Evolutionary conservation across 805 yeast species (phyloP).

Genomic region (Yarrowia sp.): DNA sequence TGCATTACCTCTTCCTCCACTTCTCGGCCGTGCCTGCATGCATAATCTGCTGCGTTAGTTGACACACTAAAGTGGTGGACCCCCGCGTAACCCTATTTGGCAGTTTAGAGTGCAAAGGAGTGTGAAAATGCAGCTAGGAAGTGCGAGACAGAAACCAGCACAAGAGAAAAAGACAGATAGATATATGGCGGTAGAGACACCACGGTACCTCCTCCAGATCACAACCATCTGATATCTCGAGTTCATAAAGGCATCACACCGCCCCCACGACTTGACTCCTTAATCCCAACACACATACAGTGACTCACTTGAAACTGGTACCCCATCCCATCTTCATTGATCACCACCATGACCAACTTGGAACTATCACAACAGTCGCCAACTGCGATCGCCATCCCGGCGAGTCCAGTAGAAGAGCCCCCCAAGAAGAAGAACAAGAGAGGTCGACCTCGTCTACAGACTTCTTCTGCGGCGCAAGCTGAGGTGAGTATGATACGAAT

Average conservation of each 20-base stretch:
- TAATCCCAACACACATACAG: background rate
- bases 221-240: background rate
- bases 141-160: conserved; percentile 3
- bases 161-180: conserved; percentile 1
- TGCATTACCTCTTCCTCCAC: background rate
- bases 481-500: conserved; percentile 6
- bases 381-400: background rate
- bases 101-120: conserved; percentile 9
- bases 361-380: background rate
- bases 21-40: conserved; percentile 10
- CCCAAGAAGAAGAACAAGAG: conserved; percentile 27
- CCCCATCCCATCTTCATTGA: background rate
- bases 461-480: conserved; percentile 25
- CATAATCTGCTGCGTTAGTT: conserved; percentile 2
- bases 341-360: background rate
- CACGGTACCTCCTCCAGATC: background rate
- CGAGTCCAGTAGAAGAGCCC: background rate
- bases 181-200: conserved; percentile 12
- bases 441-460: conserved; percentile 28
- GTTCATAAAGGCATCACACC: background rate
- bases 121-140: conserved; percentile 18
- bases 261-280: background rate
- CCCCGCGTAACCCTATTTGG: conserved; percentile 10
- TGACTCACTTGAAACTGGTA: background rate
- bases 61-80: background rate